Conservation (phyloP, 768 basidiomycete genomes). For the Wakefieldia striispora region DNA sequence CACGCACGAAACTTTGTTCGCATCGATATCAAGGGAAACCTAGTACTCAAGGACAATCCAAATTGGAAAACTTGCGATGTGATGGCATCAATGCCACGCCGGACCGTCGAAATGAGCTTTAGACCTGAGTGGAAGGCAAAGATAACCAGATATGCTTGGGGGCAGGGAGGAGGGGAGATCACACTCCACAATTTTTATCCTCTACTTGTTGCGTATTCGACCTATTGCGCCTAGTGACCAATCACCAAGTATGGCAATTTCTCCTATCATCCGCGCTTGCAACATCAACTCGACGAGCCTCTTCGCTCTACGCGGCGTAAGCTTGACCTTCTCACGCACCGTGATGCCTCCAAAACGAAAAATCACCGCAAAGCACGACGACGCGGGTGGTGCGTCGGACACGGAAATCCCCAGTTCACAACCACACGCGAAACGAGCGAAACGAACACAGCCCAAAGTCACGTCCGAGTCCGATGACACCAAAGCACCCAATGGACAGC, state of each 20-base stretch:
- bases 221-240: constrained; percentile 16
- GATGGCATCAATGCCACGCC: constrained; percentile 3
- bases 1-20: too few relatives aligned
- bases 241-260: constrained; percentile 1
- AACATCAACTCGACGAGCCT: not conserved
- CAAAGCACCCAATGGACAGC: constrained; percentile 48
- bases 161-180: too few relatives aligned
- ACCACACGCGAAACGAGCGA: constrained; percentile 23
- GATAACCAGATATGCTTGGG: not conserved
- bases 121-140: not conserved
- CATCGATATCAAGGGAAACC: too few relatives aligned
- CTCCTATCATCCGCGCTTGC: constrained; percentile 1
- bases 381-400: constrained; percentile 29
- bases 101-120: not conserved
- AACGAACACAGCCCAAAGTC: constrained; percentile 21
- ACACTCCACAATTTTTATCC: too few relatives aligned
- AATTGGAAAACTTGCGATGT: constrained; percentile 66
- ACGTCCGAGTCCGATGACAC: not conserved
- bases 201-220: too few relatives aligned
- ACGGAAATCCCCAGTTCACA: constrained; percentile 27
- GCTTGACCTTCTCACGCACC: not conserved
- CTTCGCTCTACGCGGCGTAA: not conserved
- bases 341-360: constrained; percentile 34
- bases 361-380: constrained; percentile 33
- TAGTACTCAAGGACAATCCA: constrained; percentile 64